Conservation (phyloP, 2,329 filamentous ascomycete species). For the Ciborinia camelliae region DNA sequence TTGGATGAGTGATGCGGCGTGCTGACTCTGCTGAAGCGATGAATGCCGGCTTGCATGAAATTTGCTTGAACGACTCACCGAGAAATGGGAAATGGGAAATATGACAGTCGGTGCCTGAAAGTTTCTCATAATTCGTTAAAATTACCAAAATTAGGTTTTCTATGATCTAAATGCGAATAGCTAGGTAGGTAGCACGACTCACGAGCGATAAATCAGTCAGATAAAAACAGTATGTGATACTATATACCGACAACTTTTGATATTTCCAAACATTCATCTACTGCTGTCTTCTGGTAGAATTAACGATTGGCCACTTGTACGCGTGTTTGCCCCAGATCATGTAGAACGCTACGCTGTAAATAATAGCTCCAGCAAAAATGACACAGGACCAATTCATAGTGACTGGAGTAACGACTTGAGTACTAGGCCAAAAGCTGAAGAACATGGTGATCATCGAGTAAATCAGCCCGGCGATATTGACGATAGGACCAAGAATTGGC, state of each 20-base stretch:
- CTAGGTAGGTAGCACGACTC: no score
- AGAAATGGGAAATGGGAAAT: neutral
- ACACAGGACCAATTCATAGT: slow-evolving; percentile 21
- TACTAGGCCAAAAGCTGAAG: slow-evolving; percentile 20
- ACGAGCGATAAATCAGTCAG: neutral
- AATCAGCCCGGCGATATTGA: slow-evolving; percentile 11
- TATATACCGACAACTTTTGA: neutral
- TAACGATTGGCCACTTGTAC: slow-evolving; percentile 46
- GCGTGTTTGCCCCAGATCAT: slow-evolving; percentile 35
- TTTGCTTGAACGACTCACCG: neutral
- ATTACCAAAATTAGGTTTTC: neutral
- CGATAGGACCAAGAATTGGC: slow-evolving; percentile 18
- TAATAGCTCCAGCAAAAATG: slow-evolving; percentile 14
- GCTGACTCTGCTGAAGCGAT: no score
- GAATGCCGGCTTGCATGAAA: neutral
- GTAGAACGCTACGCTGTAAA: slow-evolving; percentile 17
- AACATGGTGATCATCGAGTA: slow-evolving; percentile 19
- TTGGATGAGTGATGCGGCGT: neutral
- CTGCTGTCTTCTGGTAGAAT: slow-evolving; percentile 24
- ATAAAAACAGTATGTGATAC: slow-evolving; percentile 5
- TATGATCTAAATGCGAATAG: neutral
- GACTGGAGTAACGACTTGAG: slow-evolving; percentile 6
- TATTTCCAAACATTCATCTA: slow-evolving; percentile 11
- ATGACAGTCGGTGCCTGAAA: neutral
- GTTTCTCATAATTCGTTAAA: neutral